Base-by-base conservation (phyloP, 352 stramenopile species). In the Phytophthora citricola region DNA sequence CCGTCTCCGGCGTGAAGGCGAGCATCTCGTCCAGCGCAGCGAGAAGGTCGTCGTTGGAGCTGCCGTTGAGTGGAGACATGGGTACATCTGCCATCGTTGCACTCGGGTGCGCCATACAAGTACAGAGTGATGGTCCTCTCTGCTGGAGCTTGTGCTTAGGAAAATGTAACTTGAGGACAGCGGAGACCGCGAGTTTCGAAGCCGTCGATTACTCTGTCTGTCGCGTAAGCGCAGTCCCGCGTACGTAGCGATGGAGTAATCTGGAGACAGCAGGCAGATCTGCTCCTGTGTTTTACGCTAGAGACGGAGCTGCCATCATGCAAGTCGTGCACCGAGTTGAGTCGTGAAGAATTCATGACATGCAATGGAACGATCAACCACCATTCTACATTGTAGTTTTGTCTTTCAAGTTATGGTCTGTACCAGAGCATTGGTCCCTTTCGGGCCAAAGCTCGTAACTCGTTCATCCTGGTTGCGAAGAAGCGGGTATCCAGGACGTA, bases 1-100 rank as follows among this genome's bases (percentile, higher is more conserved):
- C 27, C 14, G 39, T 9, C n/a, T 61, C 58, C 2, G 63, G 58
- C 14, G 63, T 70, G 27, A 70, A 70, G 24, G 47, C 41, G 9
- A 73, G 38, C 34, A 76, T 66, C 53, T 76, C 58, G 49, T 76
- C 69, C 41, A 76, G 43, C 32, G 49, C 63, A 41, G 58, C 58
- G 7, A 76, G 58, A 11, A 76, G 38, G 17, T 73, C 69, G 7
- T 76, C 69, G 26, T 46, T 73, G 8, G 41, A 27, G 17, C 48
- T 57, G 1, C 36, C 46, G 11, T 8, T n/a, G 24, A 76, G 53
- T 9, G 63, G 63, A 31, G 68, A 72, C 63, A 73, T 45, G 27
- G 57, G 32, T 4, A 15, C 45, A 34, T 63, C 32, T 4, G 39
- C 36, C 15, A 47, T 48, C 11, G 29, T 32, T 51, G 38, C 61